Percentiles rank a stretch among this genome's conserved stretches.
Evolutionary conservation across 768 basidiomycete species (phyloP).

Genomic region (Mycena polygramma): DNA sequence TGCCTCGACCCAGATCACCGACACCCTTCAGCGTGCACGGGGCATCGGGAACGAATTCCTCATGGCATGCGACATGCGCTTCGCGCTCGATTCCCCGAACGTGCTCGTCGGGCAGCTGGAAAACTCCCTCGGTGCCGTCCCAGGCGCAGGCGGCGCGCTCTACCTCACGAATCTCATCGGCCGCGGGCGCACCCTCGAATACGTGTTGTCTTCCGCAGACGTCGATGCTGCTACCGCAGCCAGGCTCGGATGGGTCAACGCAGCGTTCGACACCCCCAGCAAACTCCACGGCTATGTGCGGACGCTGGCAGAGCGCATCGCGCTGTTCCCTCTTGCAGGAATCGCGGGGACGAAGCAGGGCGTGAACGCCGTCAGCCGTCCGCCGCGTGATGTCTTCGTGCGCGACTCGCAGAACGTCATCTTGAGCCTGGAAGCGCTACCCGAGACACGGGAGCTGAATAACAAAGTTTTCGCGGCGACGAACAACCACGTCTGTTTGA

Average conservation of each 20-base stretch:
- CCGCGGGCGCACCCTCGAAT: conserved; percentile 19
- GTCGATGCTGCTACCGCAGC: conserved; percentile 16
- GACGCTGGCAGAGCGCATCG: conserved; percentile 19
- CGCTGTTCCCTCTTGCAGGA: conserved; percentile 6
- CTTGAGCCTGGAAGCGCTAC: neutral
- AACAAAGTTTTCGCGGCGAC: neutral
- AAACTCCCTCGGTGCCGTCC: conserved; percentile 14
- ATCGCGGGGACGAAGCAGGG: conserved; percentile 10
- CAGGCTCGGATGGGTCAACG: conserved; percentile 19
- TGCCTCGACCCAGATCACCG: neutral
- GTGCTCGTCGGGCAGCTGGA: conserved; percentile 17
- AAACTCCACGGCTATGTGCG: conserved; percentile 3
- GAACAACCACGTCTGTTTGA: too few relatives aligned
- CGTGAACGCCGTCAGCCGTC: neutral
- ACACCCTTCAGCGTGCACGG: neutral
- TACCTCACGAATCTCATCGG: conserved; percentile 16
- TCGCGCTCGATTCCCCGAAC: conserved; percentile 1
- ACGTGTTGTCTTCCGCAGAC: conserved; percentile 10
- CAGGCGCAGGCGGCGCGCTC: conserved; percentile 19
- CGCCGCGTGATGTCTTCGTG: neutral
- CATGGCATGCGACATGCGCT: conserved; percentile 19
- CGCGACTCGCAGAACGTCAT: neutral
- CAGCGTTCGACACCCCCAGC: conserved; percentile 1
- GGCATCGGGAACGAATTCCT: neutral
- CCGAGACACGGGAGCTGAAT: neutral